Percentiles rank a stretch among this genome's conserved stretches.
Conservation (phyloP, 192 early-diverging fungal genomes). For the Entomortierella beljakovae region DNA sequence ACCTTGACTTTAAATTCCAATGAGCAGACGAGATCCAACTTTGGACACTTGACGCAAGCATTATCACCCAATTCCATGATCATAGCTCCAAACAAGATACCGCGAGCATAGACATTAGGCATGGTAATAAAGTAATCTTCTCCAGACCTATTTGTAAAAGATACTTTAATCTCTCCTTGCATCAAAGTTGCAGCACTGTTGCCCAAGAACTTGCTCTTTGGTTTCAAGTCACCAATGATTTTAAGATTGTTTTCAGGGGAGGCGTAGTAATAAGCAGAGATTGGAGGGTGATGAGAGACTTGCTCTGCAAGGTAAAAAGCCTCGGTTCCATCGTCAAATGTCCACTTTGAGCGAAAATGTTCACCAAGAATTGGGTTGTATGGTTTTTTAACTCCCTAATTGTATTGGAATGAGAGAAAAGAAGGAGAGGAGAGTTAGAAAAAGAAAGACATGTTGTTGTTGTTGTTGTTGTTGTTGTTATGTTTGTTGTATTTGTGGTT, state of each 20-base stretch:
- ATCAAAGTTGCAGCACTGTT: slow-evolving; percentile 95
- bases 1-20: slow-evolving; percentile 94
- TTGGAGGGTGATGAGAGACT: slow-evolving; percentile 94
- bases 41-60: slow-evolving; percentile 75
- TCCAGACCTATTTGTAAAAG: slow-evolving; percentile 70
- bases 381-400: slow-evolving; percentile 90
- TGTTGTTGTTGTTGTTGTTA: too few relatives aligned
- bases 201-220: slow-evolving; percentile 88
- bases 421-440: not conserved
- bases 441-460: not conserved
- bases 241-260: slow-evolving; percentile 83
- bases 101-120: slow-evolving; percentile 95
- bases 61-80: slow-evolving; percentile 91
- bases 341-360: slow-evolving; percentile 87
- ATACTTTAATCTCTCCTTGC: slow-evolving; percentile 75
- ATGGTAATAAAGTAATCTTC: slow-evolving; percentile 86
- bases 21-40: slow-evolving; percentile 82
- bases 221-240: slow-evolving; percentile 83
- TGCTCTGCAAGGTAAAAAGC: slow-evolving; percentile 91
- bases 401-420: not conserved
- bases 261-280: slow-evolving; percentile 86
- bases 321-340: slow-evolving; percentile 73
- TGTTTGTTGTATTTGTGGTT: too few relatives aligned
- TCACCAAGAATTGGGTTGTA: slow-evolving; percentile 97
- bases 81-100: slow-evolving; percentile 96